Conservation (phyloP, 805 yeast genomes). For the Starmerella etchellsii region DNA sequence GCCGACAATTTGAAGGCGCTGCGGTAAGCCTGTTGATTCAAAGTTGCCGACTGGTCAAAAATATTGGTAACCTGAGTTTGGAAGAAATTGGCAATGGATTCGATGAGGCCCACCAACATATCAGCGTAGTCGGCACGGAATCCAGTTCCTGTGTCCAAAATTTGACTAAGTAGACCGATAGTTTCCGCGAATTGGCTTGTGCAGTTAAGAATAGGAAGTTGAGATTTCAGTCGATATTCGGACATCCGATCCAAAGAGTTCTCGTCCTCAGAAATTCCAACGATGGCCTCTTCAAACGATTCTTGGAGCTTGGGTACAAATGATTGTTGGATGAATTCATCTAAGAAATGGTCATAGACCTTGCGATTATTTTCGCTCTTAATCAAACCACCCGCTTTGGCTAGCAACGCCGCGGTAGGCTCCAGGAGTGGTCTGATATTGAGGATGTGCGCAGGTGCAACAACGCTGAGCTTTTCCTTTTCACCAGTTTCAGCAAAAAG, state of each 20-base stretch:
- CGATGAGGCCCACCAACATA: slow-evolving; percentile 23
- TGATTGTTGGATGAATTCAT: slow-evolving; percentile 47
- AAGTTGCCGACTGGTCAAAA: not conserved
- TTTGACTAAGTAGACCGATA: slow-evolving; percentile 36
- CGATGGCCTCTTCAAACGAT: slow-evolving; percentile 42
- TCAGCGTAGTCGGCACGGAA: slow-evolving; percentile 45
- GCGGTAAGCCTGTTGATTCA: not conserved
- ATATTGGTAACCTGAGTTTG: not conserved
- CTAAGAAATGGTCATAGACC: slow-evolving; percentile 33
- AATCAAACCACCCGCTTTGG: slow-evolving; percentile 39
- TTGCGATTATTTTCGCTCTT: slow-evolving; percentile 26
- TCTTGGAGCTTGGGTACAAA: slow-evolving; percentile 54
- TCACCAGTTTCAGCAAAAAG: slow-evolving; percentile 17
- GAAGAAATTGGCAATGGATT: slow-evolving; percentile 14
- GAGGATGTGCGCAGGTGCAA: slow-evolving; percentile 44
- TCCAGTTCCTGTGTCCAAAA: slow-evolving; percentile 47
- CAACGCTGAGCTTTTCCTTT: slow-evolving; percentile 18
- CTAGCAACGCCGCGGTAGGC: slow-evolving; percentile 54
- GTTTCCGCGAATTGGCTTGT: slow-evolving; percentile 38
- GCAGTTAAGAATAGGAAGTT: slow-evolving; percentile 29
- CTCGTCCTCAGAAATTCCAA: slow-evolving; percentile 32
- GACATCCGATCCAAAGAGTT: slow-evolving; percentile 30
- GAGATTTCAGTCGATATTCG: slow-evolving; percentile 23
- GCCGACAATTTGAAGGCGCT: not conserved
- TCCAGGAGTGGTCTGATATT: slow-evolving; percentile 72